These are phyloP conservation scores for Hypoxylon sp. DNA, from an alignment of 2,329 filamentous ascomycete genomes.

Conservation along the genomic window DNA sequence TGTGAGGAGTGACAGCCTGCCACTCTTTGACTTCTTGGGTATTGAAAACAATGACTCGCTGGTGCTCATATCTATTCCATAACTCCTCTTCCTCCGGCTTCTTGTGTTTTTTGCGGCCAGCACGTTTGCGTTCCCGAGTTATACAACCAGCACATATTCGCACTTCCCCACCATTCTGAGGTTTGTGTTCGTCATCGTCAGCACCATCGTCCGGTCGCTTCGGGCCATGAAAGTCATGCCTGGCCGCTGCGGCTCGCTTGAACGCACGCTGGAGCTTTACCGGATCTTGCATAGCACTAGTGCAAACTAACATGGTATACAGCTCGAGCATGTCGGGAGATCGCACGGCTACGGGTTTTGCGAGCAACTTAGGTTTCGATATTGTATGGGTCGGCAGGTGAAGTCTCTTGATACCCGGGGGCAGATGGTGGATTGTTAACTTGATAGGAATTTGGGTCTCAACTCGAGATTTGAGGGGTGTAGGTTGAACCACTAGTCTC, in stretches of 20 bases:
- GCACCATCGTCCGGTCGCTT: constrained; percentile 59
- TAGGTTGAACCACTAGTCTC: constrained; percentile 74
- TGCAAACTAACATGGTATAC: constrained; percentile 87
- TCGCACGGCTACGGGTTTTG: constrained; percentile 77
- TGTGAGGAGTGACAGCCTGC: constrained; percentile 72
- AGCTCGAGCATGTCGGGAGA: constrained; percentile 83
- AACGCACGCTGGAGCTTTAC: constrained; percentile 78
- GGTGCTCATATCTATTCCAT: constrained; percentile 85
- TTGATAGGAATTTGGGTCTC: constrained; percentile 96
- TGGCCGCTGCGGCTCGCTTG: constrained; percentile 66
- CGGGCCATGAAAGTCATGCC: constrained; percentile 51
- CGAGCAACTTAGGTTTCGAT: constrained; percentile 91
- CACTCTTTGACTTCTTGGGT: constrained; percentile 89
- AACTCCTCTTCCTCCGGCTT: constrained; percentile 92
- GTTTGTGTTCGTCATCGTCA: constrained; percentile 77
- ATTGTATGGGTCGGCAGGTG: constrained; percentile 93
- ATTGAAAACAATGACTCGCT: constrained; percentile 91
- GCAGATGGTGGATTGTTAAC: constrained; percentile 82
- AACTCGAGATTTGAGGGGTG: constrained; percentile 87
- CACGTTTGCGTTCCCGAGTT: constrained; percentile 89
- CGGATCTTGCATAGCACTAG: constrained; percentile 87
- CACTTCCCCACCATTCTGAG: constrained; percentile 92
- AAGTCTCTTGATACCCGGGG: constrained; percentile 81
- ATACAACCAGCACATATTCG: constrained; percentile 94
- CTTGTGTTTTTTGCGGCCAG: constrained; percentile 92